These are phyloP conservation scores for Penicillium paradoxum DNA, from an alignment of 495 filamentous ascomycete species.

Conservation along the genomic window DNA sequence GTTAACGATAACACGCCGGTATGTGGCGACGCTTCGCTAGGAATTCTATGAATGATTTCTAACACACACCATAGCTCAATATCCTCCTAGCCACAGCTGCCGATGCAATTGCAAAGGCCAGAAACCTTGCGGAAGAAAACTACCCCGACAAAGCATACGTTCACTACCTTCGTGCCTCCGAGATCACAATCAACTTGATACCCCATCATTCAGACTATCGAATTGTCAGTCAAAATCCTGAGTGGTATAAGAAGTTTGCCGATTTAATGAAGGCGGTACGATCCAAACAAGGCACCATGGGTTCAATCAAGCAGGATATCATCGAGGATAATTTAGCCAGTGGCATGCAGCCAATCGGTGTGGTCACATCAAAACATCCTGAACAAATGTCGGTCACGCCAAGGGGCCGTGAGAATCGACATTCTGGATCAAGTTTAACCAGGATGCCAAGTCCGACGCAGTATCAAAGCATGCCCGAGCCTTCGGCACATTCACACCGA, in stretches of 20 bases:
- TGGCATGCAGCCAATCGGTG: conserved; percentile 28
- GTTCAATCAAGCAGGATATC: conserved; percentile 41
- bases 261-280: conserved; percentile 42
- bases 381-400: conserved; percentile 4
- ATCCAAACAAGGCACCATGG: conserved; percentile 46
- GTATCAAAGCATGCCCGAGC: conserved; percentile 27
- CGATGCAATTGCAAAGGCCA: conserved; percentile 34
- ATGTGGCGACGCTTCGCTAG: conserved; percentile 14
- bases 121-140: conserved; percentile 41
- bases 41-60: conserved; percentile 7
- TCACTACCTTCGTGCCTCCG: conserved; percentile 75
- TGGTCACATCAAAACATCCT: conserved; percentile 8
- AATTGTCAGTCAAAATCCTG: conserved; percentile 27
- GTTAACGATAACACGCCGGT: conserved; percentile 43
- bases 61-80: conserved; percentile 28
- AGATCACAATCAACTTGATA: conserved; percentile 69
- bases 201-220: conserved; percentile 66
- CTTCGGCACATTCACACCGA: conserved; percentile 17
- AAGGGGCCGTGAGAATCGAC: conserved; percentile 24
- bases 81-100: conserved; percentile 32
- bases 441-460: conserved; percentile 45
- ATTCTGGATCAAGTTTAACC: conserved; percentile 14
- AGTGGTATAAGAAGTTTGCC: conserved; percentile 40
- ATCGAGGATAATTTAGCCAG: conserved; percentile 39
- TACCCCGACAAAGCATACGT: conserved; percentile 59